Percentiles rank a stretch among this genome's conserved stretches.
Conservation (phyloP, 441 rosid species). For the Syzygium malaccense region DNA sequence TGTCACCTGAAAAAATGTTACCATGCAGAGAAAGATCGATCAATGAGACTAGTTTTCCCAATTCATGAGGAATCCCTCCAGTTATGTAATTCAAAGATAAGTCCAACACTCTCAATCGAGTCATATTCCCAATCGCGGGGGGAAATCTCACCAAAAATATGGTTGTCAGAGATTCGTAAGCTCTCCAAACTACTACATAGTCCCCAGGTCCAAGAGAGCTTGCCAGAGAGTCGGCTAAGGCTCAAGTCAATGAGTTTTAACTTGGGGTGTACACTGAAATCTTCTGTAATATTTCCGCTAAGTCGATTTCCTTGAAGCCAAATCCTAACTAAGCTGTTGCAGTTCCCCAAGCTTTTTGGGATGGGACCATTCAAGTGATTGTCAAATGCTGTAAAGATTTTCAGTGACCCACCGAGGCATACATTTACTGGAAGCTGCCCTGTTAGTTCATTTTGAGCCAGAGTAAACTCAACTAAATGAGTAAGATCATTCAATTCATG, state of each 20-base stretch:
- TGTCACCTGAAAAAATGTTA: slow-evolving; percentile 18
- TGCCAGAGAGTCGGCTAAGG: slow-evolving; percentile 17
- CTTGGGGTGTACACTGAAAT: slow-evolving; percentile 22
- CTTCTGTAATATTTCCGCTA: slow-evolving; percentile 14
- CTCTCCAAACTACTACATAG: neutral
- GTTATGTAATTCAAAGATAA: slow-evolving; percentile 20
- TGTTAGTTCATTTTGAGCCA: neutral
- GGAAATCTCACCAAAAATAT: slow-evolving; percentile 12
- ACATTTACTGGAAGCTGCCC: neutral
- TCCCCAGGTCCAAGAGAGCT: slow-evolving; percentile 22
- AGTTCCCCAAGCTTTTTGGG: slow-evolving; percentile 24
- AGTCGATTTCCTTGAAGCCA: slow-evolving; percentile 24
- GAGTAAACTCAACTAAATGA: neutral
- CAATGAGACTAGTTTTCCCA: slow-evolving; percentile 18
- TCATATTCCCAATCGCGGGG: slow-evolving; percentile 7
- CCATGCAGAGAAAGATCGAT: slow-evolving; percentile 6
- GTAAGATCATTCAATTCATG: neutral
- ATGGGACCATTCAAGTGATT: slow-evolving; percentile 29
- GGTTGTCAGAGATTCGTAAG: slow-evolving; percentile 13
- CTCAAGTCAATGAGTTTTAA: slow-evolving; percentile 23
- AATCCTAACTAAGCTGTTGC: slow-evolving; percentile 17
- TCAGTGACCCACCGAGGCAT: slow-evolving; percentile 20
- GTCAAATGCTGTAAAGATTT: slow-evolving; percentile 7
- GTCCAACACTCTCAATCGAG: slow-evolving; percentile 10
- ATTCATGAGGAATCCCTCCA: slow-evolving; percentile 7